phyloP scores from a whole-genome alignment of 208 protist species.

The Leishmania martiniquensis region DNA sequence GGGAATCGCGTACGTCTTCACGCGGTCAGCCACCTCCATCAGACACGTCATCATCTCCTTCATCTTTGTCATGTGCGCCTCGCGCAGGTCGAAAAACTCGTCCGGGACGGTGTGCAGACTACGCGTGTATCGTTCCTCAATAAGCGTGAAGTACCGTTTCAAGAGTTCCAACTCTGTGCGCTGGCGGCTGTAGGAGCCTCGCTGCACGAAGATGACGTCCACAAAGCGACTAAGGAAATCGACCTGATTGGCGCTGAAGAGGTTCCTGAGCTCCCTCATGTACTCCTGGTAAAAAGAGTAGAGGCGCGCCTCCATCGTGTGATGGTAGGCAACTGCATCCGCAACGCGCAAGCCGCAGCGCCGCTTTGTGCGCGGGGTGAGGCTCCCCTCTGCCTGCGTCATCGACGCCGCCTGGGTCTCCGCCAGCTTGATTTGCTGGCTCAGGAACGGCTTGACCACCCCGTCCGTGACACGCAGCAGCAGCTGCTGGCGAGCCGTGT shows the following conservation, averaged over 20 bases:
- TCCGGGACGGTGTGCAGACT: constrained; percentile 70
- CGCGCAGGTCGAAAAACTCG: constrained; percentile 76
- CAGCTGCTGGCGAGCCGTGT: constrained; percentile 81
- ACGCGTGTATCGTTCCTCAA: constrained; percentile 85
- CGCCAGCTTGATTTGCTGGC: constrained; percentile 81
- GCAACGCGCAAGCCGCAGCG: constrained; percentile 52
- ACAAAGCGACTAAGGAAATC: constrained; percentile 67
- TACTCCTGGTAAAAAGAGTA: constrained; percentile 75
- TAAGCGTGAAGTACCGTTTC: constrained; percentile 61
- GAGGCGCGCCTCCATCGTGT: constrained; percentile 62
- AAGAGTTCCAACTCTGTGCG: constrained; percentile 69
- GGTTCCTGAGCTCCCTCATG: constrained; percentile 53
- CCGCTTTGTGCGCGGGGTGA: constrained; percentile 74
- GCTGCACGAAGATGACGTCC: constrained; percentile 65
- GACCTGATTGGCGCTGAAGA: constrained; percentile 60
- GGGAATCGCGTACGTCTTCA: constrained; percentile 58
- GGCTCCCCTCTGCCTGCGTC: constrained; percentile 50
- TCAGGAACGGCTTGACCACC: constrained; percentile 80
- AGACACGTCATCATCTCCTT: constrained; percentile 69
- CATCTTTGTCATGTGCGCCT: constrained; percentile 86
- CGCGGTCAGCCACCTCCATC: constrained; percentile 59
- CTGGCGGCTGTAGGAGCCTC: constrained; percentile 40
- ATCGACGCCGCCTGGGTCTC: constrained; percentile 60
- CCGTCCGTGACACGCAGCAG: constrained; percentile 73
- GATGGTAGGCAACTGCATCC: constrained; percentile 81